Evolutionary conservation across 1,284 basidiomycete genomes (phyloP).

Genomic region (Stereum hirsutum): DNA sequence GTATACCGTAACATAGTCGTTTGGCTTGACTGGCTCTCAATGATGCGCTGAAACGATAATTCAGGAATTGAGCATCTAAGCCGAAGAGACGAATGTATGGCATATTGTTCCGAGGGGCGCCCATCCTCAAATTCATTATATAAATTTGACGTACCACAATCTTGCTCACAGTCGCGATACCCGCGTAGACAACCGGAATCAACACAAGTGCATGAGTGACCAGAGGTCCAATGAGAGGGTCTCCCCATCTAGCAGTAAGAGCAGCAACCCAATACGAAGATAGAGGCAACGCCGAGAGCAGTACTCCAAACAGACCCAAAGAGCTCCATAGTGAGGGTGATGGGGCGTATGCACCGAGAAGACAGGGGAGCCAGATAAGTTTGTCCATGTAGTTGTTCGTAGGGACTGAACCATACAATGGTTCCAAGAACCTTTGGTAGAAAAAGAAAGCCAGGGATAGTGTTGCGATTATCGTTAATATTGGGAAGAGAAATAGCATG

Average conservation of each 20-base stretch:
- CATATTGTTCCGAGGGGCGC: neutral
- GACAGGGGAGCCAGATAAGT: constrained; percentile 29
- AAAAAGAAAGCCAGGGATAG: constrained; percentile 44
- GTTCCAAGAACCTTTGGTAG: constrained; percentile 45
- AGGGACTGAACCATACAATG: constrained; percentile 48
- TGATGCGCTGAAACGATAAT: constrained; percentile 4
- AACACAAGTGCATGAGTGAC: constrained; percentile 46
- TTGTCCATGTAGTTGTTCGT: constrained; percentile 37
- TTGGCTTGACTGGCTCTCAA: constrained; percentile 5
- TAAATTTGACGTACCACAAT: constrained; percentile 31
- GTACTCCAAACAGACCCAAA: constrained; percentile 30
- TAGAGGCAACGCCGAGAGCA: constrained; percentile 47
- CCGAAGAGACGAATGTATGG: neutral
- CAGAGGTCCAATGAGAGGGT: constrained; percentile 48
- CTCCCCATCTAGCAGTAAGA: constrained; percentile 40
- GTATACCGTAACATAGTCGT: constrained; percentile 10
- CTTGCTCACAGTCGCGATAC: constrained; percentile 32
- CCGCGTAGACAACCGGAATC: constrained; percentile 42
- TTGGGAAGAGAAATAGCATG: constrained; percentile 14
- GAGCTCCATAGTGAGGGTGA: constrained; percentile 19
- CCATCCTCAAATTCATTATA: too few species aligned
- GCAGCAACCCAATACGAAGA: constrained; percentile 54
- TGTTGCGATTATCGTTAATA: constrained; percentile 21
- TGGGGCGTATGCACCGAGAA: constrained; percentile 27
- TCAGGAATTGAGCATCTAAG: constrained; percentile 8